Evolutionary conservation across 345 rosid species (phyloP), one percentile per base, ranked within the genome.

Genomic region (Gossypium ekmanianum): DNA sequence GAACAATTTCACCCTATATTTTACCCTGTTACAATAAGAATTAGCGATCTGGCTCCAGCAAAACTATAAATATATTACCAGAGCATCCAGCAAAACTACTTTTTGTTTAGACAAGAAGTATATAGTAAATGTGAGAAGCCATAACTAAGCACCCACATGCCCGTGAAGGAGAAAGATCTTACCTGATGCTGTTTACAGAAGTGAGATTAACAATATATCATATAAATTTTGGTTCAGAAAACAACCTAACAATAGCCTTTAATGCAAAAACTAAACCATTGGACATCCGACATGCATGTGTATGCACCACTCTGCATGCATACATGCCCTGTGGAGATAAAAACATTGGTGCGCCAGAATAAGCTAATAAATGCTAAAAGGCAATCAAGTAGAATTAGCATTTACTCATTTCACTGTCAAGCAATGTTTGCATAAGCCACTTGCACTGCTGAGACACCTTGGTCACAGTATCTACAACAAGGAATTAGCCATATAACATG

Each of bases 371-470:
- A 47, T 43, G 72, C 55, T n/a, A 54, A 27, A 71, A 29, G 47
- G 8, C 62, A 34, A 34, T 34, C 2, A 41, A 54, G 64, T 55
- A 41, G 75, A 41, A 43, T 56, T 56, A 56, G 27, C 50, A 41
- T 72, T 34, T 55, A 57, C 54, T 72, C 39, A 12, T 57, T 72
- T 72, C 6, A 17, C 39, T 54, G 64, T 48, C 62, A 71, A 71
- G 50, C 52, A 56, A 71, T 41, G 26, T 56, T 71, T n/a, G 58
- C 24, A 54, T 20, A 54, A 54, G 11, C 58, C 24, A n/a, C 58
- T 54, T n/a, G 10, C 22, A 20, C 52, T 71, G 74, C 56, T 39
- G 44, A 71, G 39, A 56, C 75, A 72, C 64, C 54, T 72, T 43
- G 48, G 34, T 72, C 55, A 72, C 7, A 2, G 47, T 57, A 72